Base-by-base conservation (phyloP, 2,329 filamentous ascomycete species). In the Botrytis squamosa region DNA sequence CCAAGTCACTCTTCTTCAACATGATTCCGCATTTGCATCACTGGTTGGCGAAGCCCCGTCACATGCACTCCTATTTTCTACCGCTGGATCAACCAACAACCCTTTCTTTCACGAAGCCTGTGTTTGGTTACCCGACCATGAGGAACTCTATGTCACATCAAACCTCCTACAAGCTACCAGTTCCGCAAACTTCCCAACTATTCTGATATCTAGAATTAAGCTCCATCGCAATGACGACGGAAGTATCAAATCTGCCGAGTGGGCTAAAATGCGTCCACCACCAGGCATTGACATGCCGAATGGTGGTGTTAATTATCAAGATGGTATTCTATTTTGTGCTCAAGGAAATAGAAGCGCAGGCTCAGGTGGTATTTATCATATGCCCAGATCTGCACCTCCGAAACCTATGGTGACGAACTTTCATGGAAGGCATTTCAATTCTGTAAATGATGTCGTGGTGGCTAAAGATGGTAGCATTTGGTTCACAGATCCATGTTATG, bases 401-500 rank as follows among this genome's bases (percentile, higher is more conserved):
- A 72, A 69, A 46, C 72, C 46, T 2, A 81, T 91, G 20, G 73
- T 91, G 25, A 88, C 88, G 76, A 89, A 88, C 79, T 91, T 84
- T 79, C 88, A 88, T 68, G 88, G 89, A 29, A 85, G 88, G 4
- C 84, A 33, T 59, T 91, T 90, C 81, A 89, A 86, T 79, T 90
- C 88, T 0, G 81, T 90, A 18, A 90, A 90, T 75, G 89, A 91
- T 74, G 83, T 88, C 0, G 83, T 85, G 1, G 85, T 90, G 76
- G 84, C 88, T 44, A 79, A 80, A 18, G 89, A 86, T 73, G 84
- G 85, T n/a, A 85, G 88, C 40, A 82, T 91, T n/a, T 91, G 89
- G 82, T 91, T 91, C 77, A 91, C 89, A 1, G 89, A 91, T 74
- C 86, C 87, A 0, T 83, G 85, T 12, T 91, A 91, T 76, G 89